Percentiles rank a stretch among this genome's conserved stretches.
phyloP scores from a whole-genome alignment of 2,329 filamentous ascomycete genomes.

The Ophiostoma angusticollis region DNA sequence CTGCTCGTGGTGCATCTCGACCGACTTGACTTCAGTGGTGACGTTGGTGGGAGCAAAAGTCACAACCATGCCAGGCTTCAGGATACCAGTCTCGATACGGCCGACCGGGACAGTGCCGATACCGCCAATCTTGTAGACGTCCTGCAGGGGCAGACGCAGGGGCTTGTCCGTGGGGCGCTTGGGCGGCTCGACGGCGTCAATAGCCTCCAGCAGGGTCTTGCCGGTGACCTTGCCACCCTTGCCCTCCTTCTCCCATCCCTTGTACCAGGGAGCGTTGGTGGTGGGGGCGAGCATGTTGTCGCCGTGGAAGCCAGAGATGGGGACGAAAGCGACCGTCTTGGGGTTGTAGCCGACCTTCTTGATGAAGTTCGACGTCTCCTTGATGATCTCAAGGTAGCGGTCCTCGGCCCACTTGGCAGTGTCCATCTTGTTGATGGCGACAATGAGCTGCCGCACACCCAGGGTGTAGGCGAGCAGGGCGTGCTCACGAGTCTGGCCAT shows the following conservation, averaged over 20 bases:
- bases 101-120: constrained; percentile 99
- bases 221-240: constrained; percentile 74
- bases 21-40: constrained; percentile 99
- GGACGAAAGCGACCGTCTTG: constrained; percentile 95
- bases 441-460: constrained; percentile 99
- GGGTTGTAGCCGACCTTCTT: constrained; percentile 99
- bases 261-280: constrained; percentile 98
- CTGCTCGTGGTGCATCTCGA: constrained; percentile 99
- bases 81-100: constrained; percentile 98
- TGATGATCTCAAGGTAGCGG: constrained; percentile 98
- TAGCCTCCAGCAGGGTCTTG: constrained; percentile 99
- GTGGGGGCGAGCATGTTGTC: constrained; percentile 97
- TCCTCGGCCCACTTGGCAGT: constrained; percentile 96
- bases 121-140: constrained; percentile 99
- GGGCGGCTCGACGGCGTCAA: constrained; percentile 88
- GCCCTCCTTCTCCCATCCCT: constrained; percentile 99
- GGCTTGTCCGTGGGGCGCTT: constrained; percentile 96
- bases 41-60: constrained; percentile 98
- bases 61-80: constrained; percentile 86
- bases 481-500: constrained; percentile 99
- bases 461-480: constrained; percentile 99
- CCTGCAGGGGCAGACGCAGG: constrained; percentile 98
- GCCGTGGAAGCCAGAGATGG: constrained; percentile 99
- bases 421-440: constrained; percentile 99
- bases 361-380: constrained; percentile 99